phyloP scores from a whole-genome alignment of 345 rosid species.

The Eucalyptus polyanthemos region DNA sequence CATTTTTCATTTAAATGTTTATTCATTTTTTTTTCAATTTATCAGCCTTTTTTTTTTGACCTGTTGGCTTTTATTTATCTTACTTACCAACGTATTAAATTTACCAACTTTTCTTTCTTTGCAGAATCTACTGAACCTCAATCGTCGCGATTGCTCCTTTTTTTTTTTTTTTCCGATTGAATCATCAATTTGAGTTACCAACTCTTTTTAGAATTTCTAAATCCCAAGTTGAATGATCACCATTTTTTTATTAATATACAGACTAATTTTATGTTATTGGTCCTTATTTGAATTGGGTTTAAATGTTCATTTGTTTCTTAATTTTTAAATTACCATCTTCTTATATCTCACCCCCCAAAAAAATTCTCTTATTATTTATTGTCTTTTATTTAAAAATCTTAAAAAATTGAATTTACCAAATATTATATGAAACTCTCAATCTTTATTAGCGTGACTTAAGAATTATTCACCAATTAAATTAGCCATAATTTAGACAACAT shows the following conservation, averaged over 20 bases:
- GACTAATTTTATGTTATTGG: background rate
- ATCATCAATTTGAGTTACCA: background rate
- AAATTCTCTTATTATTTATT: background rate
- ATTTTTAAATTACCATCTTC: background rate
- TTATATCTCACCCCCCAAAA: background rate
- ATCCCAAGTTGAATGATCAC: background rate
- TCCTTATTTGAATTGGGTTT: background rate
- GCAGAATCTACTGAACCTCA: background rate
- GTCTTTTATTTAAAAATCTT: background rate
- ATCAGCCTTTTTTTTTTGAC: background rate
- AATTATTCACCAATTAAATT: background rate
- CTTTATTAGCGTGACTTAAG: background rate
- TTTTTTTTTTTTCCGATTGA: background rate
- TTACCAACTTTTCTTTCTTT: background rate
- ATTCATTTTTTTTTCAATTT: background rate
- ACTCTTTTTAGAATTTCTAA: background rate
- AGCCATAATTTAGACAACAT: no score
- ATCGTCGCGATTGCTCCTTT: background rate
- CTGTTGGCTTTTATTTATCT: no score
- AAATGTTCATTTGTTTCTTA: background rate
- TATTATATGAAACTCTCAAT: background rate
- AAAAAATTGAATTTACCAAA: constrained; percentile 1
- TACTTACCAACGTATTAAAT: no score
- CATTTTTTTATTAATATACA: background rate
- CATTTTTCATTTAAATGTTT: background rate